Percentiles rank a stretch among this genome's conserved stretches.
Evolutionary conservation across 805 yeast species (phyloP).

Genomic region (Teunomyces gatunensis): DNA sequence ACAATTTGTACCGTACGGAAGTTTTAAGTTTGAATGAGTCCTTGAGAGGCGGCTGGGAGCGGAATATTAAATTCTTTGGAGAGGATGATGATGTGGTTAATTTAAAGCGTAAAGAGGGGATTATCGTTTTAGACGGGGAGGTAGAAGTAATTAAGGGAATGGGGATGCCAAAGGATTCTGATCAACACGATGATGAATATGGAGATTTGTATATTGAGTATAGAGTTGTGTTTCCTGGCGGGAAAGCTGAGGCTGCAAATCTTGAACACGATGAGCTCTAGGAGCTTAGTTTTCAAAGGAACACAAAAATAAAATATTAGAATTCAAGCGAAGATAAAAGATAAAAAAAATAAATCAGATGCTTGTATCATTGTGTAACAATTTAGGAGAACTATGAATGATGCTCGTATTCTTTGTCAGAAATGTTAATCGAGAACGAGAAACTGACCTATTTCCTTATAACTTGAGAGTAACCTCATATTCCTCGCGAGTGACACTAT

Average conservation of each 20-base stretch:
- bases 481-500: neutral
- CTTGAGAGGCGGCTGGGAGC: constrained; percentile 73
- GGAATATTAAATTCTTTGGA: constrained; percentile 68
- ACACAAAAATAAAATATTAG: neutral
- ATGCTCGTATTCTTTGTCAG: no score
- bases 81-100: constrained; percentile 41
- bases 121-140: constrained; percentile 60
- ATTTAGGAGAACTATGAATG: no score
- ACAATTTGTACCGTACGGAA: constrained; percentile 77
- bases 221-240: constrained; percentile 39
- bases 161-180: constrained; percentile 76
- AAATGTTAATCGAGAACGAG: no score
- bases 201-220: constrained; percentile 34
- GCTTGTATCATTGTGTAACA: neutral
- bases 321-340: neutral
- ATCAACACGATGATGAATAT: constrained; percentile 31
- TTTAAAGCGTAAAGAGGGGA: constrained; percentile 50
- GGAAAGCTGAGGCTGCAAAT: constrained; percentile 1
- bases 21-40: constrained; percentile 72
- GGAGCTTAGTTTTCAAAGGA: neutral
- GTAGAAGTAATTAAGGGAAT: constrained; percentile 66
- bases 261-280: constrained; percentile 23
- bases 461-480: no score
- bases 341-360: neutral
- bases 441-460: no score